Percentiles rank a stretch among this genome's conserved stretches.
These are phyloP conservation scores for Aquilaria agallochum DNA, from an alignment of 441 rosid genomes.

Conservation along the genomic window DNA sequence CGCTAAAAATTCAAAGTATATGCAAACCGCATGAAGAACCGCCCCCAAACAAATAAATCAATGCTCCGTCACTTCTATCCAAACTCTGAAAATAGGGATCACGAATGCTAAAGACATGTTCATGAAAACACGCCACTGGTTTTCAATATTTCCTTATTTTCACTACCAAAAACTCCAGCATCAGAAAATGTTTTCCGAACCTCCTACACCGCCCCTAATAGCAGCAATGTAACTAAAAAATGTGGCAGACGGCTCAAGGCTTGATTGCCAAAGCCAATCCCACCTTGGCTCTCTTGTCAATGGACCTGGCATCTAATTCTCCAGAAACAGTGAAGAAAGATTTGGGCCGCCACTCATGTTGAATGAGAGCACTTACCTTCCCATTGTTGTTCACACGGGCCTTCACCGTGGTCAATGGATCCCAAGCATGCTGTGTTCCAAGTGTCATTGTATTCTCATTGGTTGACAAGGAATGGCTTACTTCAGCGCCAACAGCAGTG, in stretches of 20 bases:
- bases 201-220: conserved; percentile 15
- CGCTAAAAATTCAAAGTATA: too few relatives aligned
- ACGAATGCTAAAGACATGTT: not conserved
- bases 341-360: conserved; percentile 92
- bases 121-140: conserved; percentile 8
- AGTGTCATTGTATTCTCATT: conserved; percentile 65
- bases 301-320: conserved; percentile 81
- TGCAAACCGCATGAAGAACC: too few relatives aligned
- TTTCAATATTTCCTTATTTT: conserved; percentile 20
- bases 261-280: conserved; percentile 90
- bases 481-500: conserved; percentile 82
- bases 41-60: too few relatives aligned
- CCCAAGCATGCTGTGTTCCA: conserved; percentile 72
- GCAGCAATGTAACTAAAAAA: conserved; percentile 7
- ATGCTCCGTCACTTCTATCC: too few relatives aligned
- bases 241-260: conserved; percentile 35
- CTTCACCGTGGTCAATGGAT: conserved; percentile 76
- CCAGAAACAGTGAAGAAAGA: conserved; percentile 69
- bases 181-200: conserved; percentile 14
- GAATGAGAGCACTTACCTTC: conserved; percentile 70
- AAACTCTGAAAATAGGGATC: too few relatives aligned
- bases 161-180: conserved; percentile 22
- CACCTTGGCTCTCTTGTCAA: conserved; percentile 80
- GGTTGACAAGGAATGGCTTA: conserved; percentile 68
- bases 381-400: conserved; percentile 72